phyloP scores from a whole-genome alignment of 805 yeast species.

The Metschnikowia dekortorum region DNA sequence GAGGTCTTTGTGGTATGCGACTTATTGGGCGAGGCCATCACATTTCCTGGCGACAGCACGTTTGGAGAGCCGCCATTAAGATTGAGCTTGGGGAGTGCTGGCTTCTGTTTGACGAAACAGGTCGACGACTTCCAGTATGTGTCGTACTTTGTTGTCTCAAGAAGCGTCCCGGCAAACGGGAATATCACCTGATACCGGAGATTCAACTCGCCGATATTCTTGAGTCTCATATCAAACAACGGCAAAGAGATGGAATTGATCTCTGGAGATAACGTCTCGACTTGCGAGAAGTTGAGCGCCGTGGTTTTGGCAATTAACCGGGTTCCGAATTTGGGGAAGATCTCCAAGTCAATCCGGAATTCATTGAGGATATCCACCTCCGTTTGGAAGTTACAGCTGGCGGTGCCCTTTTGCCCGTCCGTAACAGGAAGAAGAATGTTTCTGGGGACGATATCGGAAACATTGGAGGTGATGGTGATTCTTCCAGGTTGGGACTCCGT shows the following conservation, averaged over 20 bases:
- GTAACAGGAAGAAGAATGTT: conserved; percentile 75
- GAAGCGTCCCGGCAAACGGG: conserved; percentile 80
- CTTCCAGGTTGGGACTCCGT: conserved; percentile 64
- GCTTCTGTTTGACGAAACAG: conserved; percentile 39
- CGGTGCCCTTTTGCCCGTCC: conserved; percentile 45
- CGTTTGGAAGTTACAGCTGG: conserved; percentile 75
- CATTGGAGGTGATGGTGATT: conserved; percentile 71
- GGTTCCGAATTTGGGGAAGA: conserved; percentile 93
- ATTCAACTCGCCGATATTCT: conserved; percentile 74
- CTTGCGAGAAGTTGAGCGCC: conserved; percentile 53
- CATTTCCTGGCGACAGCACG: conserved; percentile 35
- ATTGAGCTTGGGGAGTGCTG: conserved; percentile 23
- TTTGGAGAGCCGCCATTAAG: conserved; percentile 29
- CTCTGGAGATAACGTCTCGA: conserved; percentile 38
- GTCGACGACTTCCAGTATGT: conserved; percentile 94
- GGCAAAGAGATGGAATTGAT: conserved; percentile 53
- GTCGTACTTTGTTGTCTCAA: conserved; percentile 88
- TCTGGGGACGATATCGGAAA: conserved; percentile 82
- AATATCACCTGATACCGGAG: conserved; percentile 78
- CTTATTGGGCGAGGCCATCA: conserved; percentile 22
- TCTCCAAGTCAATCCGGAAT: conserved; percentile 78
- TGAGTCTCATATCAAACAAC: conserved; percentile 72
- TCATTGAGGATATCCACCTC: conserved; percentile 59
- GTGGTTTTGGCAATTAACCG: conserved; percentile 86
- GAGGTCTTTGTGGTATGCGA: conserved; percentile 1